Evolutionary conservation across 306 rosid species (phyloP), one percentile per base, ranked within the genome.

Genomic region (Nissolia schottii): DNA sequence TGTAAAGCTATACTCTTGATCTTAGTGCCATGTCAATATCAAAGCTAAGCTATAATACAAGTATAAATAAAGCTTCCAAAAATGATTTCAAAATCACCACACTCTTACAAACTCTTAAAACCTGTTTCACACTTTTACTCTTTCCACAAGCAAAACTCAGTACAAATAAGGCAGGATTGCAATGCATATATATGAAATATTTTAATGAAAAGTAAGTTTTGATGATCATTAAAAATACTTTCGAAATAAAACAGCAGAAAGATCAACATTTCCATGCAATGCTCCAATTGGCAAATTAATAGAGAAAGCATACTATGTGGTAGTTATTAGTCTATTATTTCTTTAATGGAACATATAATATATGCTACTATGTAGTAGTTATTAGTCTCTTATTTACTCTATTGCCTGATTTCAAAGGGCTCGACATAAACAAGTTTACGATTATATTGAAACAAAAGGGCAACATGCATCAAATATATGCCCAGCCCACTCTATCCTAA

Each of bases 241-340:
- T 37, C 58, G 50, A 72, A 48, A 66, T 53, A 53, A 32, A 50
- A 67, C 60, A 50, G 62, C 40, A 51, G 55, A 5, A 53, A 60
- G 28, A 57, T 23, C 43, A 50, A 25, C 62, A 24, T 74, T 68
- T 45, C 35, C 53, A 69, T 14, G 4, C 22, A 67, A 31, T 22
- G 58, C 41, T 7, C 43, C 56, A 16, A 19, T 35, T 23, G 11
- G 5, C 2, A 14, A 56, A 69, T 23, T 15, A 23, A 46, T 48
- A 7, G 20, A 57, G n/a, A n/a, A n/a, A n/a, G n/a, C n/a, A n/a
- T n/a, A n/a, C n/a, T n/a, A n/a, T n/a, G n/a, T n/a, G n/a, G n/a
- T n/a, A n/a, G n/a, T n/a, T n/a, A n/a, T n/a, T n/a, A n/a, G n/a
- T n/a, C n/a, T n/a, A n/a, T n/a, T n/a, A n/a, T n/a, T n/a, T n/a